Base-by-base conservation (phyloP, 768 basidiomycete genomes). In the Tricholoma furcatifolium region DNA sequence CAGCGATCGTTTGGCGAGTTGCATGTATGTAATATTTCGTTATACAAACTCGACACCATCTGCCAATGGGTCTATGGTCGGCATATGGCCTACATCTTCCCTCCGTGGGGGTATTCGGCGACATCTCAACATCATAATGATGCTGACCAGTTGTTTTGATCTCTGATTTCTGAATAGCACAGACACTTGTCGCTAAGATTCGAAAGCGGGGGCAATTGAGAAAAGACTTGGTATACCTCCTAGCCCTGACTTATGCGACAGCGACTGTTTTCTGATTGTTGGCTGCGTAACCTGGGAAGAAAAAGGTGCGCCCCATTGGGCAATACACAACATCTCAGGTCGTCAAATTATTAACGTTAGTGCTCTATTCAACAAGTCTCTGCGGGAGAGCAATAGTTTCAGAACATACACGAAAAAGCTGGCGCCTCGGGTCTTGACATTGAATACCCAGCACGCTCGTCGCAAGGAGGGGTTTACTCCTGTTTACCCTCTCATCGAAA, bases 281-380 rank as follows among this genome's bases (percentile, higher is more conserved):
- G 4, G 32, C 42, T 43, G 18, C 3, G 21, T 31, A 27, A 39
- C 27, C 27, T 27, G 27, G 27, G 27, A 7, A 27, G 27, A 27
- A 27, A 50, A 14, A 50, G 20, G 39, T 51, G 40, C 34, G 40
- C 40, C 48, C 49, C 45, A 47, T 36, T 53, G 27, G 51, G 51
- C 20, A n/a, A 46, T 42, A 34, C 44, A 24, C 17, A 27, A 27
- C 27, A 27, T 27, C 27, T 27, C 27, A 27, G 27, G 3, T 27
- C 27, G 4, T 7, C 27, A 7, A 27, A 27, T 7, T 27, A 7
- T 27, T 27, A 27, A 27, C 27, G 27, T 27, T 27, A 27, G 7
- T 27, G 27, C 27, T 27, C 27, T 27, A 7, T 27, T 27, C 27
- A 27, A 27, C 27, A 27, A 27, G 4, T 27, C 4, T 27, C 27